Conservation (phyloP, 2,329 filamentous ascomycete genomes). For the Nigrospora oryzae region DNA sequence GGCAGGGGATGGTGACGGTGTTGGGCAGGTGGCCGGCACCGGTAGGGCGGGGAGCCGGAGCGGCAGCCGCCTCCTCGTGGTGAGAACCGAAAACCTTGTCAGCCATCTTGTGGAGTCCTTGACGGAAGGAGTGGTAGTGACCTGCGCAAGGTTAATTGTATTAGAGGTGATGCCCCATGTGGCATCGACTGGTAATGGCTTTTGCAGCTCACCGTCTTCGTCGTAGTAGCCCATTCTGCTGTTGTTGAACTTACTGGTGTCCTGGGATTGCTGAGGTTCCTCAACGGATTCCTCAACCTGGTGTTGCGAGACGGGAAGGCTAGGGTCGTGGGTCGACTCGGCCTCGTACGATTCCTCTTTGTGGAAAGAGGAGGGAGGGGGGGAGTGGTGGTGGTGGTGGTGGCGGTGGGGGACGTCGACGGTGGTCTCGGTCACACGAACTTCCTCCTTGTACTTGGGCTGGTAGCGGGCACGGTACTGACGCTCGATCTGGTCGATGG, state of each 20-base stretch:
- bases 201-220: conserved; percentile 42
- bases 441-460: conserved; percentile 31
- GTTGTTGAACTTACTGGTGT: conserved; percentile 26
- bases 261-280: conserved; percentile 24
- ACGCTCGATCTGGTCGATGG: conserved; percentile 57
- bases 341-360: too few species aligned
- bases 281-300: neutral
- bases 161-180: neutral
- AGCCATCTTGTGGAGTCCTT: conserved; percentile 47
- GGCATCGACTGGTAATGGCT: conserved; percentile 3
- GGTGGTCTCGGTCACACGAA: conserved; percentile 46
- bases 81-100: conserved; percentile 42
- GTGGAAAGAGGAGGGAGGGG: conserved; percentile 19
- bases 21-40: conserved; percentile 45
- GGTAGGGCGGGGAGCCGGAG: conserved; percentile 30
- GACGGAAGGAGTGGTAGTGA: conserved; percentile 51
- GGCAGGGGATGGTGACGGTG: conserved; percentile 96
- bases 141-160: conserved; percentile 24
- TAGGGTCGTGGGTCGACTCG: conserved; percentile 8
- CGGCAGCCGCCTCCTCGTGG: conserved; percentile 39
- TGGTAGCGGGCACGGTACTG: conserved; percentile 57
- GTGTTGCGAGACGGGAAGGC: conserved; percentile 33
- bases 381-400: conserved; percentile 21
- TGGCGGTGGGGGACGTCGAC: conserved; percentile 36
- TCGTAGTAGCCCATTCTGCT: conserved; percentile 60